Conservation (phyloP, 106 monocot genomes). For the Chionographis japonica region DNA sequence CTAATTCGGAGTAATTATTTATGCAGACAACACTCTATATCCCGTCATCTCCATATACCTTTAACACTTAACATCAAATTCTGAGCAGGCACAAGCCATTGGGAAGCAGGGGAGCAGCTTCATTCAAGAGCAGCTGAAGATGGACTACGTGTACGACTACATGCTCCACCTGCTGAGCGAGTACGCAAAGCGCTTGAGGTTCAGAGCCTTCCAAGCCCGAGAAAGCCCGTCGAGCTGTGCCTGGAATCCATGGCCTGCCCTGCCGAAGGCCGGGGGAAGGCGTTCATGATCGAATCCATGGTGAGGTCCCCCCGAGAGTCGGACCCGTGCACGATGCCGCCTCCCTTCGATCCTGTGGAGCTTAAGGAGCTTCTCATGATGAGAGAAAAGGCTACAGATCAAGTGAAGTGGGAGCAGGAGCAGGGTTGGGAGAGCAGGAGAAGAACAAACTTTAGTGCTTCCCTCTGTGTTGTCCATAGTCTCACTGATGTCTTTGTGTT, state of each 20-base stretch:
- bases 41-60: not conserved
- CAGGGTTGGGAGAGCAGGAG: not conserved
- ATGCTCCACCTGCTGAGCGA: constrained; percentile 27
- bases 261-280: constrained; percentile 4
- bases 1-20: too few relatives aligned
- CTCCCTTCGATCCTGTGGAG: constrained; percentile 6
- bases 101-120: constrained; percentile 22
- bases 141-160: constrained; percentile 34
- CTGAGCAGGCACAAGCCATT: constrained; percentile 14
- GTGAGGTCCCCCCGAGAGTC: constrained; percentile 4
- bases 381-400: constrained; percentile 11
- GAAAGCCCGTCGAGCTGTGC: constrained; percentile 11
- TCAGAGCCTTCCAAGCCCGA: constrained; percentile 17
- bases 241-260: constrained; percentile 14
- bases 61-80: not conserved
- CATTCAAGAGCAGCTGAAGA: constrained; percentile 16
- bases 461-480: too few relatives aligned
- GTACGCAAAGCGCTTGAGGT: constrained; percentile 22
- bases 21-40: not conserved
- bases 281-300: constrained; percentile 25
- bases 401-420: constrained; percentile 14
- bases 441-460: not conserved
- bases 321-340: constrained; percentile 19
- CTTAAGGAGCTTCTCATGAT: not conserved
- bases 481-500: too few relatives aligned